Base-by-base conservation (phyloP, 768 basidiomycete genomes). In the Chlorophyllum brunneum region DNA sequence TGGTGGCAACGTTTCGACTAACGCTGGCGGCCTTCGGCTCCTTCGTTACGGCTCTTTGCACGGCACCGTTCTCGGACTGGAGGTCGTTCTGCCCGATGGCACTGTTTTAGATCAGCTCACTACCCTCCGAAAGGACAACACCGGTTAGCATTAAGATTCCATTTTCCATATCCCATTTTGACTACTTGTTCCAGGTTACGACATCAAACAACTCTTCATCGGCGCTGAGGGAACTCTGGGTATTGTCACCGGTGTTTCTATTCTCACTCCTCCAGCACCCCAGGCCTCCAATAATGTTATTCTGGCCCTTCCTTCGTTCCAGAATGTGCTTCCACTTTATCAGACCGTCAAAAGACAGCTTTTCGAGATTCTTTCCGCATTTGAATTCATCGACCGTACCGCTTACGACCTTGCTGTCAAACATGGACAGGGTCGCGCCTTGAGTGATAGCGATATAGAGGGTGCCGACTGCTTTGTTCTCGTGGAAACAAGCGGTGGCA, bases 181-280 rank as follows among this genome's bases (percentile, higher is more conserved):
- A 34, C 51, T 42, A 44, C 41, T 50, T 53, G 23, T 33, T 10
- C 33, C 59, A 93, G 95, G 97, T 10, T 98, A 97, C 65, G 97
- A 99, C 67, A 76, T 99, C 40, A 98, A 99, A 68, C 97, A 99
- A 63, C 80, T 99, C 15, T 99, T 98, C 71, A 97, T 99, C 59
- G 97, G 97, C 10, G 86, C 90, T 5, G 97, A 99, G 66, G 97
- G 97, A 46, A 98, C 95, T 0, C 84, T 99, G 20, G 97, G 97
- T 39, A 76, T 99, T 50, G 84, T 99, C 54, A 99, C 97, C 9
- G 97, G 81, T 20, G 89, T 98, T 33, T 97, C 95, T 3, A 95
- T 99, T 63, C 77, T 98, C 55, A 91, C 95, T 18, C 90, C 97
- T 0, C 75, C 90, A 41, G 78, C 87, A 56, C 84, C 86, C 13